Evolutionary conservation across 768 basidiomycete genomes (phyloP).

Genomic region (Tubosaeta sp.): DNA sequence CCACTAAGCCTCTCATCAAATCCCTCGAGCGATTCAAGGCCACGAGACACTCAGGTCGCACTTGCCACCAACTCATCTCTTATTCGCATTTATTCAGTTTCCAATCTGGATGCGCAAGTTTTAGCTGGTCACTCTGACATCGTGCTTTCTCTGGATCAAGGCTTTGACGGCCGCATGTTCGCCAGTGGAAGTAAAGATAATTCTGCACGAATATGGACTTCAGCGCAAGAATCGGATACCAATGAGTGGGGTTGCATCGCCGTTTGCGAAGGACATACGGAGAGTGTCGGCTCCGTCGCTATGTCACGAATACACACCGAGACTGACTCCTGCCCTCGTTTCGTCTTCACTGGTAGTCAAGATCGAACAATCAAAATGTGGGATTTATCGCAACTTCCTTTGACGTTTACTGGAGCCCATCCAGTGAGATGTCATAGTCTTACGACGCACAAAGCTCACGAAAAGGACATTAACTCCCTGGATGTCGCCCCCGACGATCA

Average conservation of each 20-base stretch:
- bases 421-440: conserved; percentile 64
- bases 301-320: conserved; percentile 51
- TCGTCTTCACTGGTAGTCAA: conserved; percentile 94
- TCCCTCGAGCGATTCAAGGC: conserved; percentile 14
- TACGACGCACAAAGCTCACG: conserved; percentile 86
- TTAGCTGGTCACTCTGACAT: conserved; percentile 89
- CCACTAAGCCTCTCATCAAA: conserved; percentile 28
- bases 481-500: conserved; percentile 89
- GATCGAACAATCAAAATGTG: conserved; percentile 99
- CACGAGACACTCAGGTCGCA: conserved; percentile 71
- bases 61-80: conserved; percentile 97
- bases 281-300: conserved; percentile 87
- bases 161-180: conserved; percentile 64
- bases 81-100: conserved; percentile 81
- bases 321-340: conserved; percentile 38
- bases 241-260: conserved; percentile 63
- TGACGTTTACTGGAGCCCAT: conserved; percentile 26
- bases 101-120: conserved; percentile 76
- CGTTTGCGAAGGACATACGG: conserved; percentile 89
- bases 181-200: conserved; percentile 91
- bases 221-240: conserved; percentile 10
- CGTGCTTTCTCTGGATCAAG: conserved; percentile 78
- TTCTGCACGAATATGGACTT: conserved; percentile 80
- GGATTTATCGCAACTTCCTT: conserved; percentile 66
- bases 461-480: conserved; percentile 97